Percentiles rank a stretch among this genome's conserved stretches.
These are phyloP conservation scores for Xylaria longipes DNA, from an alignment of 495 filamentous ascomycete species.

Conservation along the genomic window DNA sequence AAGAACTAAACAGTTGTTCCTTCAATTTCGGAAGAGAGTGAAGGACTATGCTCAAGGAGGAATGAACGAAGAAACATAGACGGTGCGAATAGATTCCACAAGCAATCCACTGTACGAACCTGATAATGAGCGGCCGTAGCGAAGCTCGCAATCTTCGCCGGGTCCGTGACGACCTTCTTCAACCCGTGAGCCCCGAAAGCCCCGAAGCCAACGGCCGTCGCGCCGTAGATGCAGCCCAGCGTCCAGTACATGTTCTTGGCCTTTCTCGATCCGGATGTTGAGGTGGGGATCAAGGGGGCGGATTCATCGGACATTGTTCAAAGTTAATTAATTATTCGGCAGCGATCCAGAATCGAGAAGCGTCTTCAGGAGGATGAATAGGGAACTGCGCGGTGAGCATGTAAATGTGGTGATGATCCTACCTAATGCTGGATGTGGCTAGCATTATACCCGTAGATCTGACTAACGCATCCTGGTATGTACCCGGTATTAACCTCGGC, in stretches of 20 bases:
- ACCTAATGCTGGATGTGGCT: no score
- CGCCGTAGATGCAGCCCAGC: slow-evolving; percentile 65
- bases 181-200: slow-evolving; percentile 71
- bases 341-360: neutral
- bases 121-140: slow-evolving; percentile 68
- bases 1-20: neutral
- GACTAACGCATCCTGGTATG: no score
- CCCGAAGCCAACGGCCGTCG: slow-evolving; percentile 62
- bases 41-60: neutral
- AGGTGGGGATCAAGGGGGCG: slow-evolving; percentile 16
- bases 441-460: no score
- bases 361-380: neutral
- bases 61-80: neutral
- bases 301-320: slow-evolving; percentile 24
- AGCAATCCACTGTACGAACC: slow-evolving; percentile 37
- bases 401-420: no score
- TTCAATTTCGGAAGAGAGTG: neutral
- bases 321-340: neutral
- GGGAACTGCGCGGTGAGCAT: neutral
- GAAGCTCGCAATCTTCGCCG: slow-evolving; percentile 60
- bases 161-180: slow-evolving; percentile 61
- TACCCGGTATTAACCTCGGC: no score
- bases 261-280: neutral
- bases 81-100: neutral
- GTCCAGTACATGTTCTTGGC: slow-evolving; percentile 55